A percentile compares a stretch with the other conserved stretches of the same genome.
These are phyloP conservation scores for Salix suchowensis DNA, from an alignment of 345 rosid genomes.

Conservation along the genomic window DNA sequence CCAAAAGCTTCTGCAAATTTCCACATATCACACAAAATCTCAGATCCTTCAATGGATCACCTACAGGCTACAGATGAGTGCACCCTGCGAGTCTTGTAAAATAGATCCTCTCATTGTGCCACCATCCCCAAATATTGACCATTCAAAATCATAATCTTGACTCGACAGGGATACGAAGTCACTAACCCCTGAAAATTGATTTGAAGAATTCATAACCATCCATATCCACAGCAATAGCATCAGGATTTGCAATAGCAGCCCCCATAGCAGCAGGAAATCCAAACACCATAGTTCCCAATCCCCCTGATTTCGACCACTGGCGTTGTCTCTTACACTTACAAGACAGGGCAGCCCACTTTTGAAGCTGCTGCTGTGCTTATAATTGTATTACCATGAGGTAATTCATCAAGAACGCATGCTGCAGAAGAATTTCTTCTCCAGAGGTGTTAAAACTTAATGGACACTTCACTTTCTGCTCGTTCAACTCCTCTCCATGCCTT, in stretches of 20 bases:
- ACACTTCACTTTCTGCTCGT: constrained; percentile 57
- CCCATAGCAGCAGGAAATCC: neutral
- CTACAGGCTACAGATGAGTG: constrained; percentile 75
- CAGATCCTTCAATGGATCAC: constrained; percentile 64
- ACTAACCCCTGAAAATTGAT: constrained; percentile 94
- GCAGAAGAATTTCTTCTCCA: constrained; percentile 86
- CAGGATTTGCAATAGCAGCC: constrained; percentile 86
- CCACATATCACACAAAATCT: constrained; percentile 75
- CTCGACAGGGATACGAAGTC: constrained; percentile 72
- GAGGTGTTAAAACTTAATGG: constrained; percentile 73
- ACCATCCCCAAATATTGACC: constrained; percentile 99
- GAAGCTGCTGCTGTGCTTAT: constrained; percentile 92
- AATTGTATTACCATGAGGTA: constrained; percentile 72
- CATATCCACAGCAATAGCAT: constrained; percentile 72
- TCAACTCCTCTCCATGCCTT: constrained; percentile 73
- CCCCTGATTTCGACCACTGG: constrained; percentile 83
- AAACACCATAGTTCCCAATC: constrained; percentile 87
- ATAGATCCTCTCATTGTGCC: constrained; percentile 86
- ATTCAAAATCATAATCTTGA: constrained; percentile 70
- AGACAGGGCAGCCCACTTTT: constrained; percentile 98
- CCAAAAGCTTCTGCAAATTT: constrained; percentile 83
- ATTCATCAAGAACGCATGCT: constrained; percentile 83
- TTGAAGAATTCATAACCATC: constrained; percentile 93
- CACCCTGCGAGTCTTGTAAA: constrained; percentile 86
- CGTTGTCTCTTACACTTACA: constrained; percentile 81